Conservation (phyloP, 768 basidiomycete species). For the Mrakia frigida region DNA sequence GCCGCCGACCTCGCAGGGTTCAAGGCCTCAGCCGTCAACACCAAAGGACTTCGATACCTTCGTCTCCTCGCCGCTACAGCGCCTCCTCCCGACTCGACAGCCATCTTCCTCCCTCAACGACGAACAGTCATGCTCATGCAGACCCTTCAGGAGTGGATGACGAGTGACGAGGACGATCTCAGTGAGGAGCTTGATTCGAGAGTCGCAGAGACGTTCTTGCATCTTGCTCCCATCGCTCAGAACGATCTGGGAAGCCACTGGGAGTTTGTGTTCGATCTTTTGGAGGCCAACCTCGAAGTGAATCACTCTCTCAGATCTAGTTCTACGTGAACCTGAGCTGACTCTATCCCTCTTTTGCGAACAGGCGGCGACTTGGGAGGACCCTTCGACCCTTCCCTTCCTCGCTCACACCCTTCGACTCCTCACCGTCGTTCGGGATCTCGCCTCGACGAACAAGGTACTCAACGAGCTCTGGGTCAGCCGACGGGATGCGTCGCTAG, state of each 20-base stretch:
- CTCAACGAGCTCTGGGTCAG: constrained; percentile 66
- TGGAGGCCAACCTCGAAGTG: constrained; percentile 86
- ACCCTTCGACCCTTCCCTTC: constrained; percentile 52
- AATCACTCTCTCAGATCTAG: constrained; percentile 32
- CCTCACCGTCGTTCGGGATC: constrained; percentile 62
- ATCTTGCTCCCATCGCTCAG: constrained; percentile 81
- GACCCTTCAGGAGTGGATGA: constrained; percentile 77
- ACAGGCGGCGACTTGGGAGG: constrained; percentile 45
- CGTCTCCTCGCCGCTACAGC: constrained; percentile 66
- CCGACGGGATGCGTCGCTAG: constrained; percentile 53
- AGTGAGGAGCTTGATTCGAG: constrained; percentile 72
- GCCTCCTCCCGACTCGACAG: constrained; percentile 70
- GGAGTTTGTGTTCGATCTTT: constrained; percentile 83
- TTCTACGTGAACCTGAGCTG: background rate
- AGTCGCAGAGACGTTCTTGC: constrained; percentile 66
- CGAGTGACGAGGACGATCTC: constrained; percentile 53
- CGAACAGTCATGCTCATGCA: constrained; percentile 83
- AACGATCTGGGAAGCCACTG: constrained; percentile 81
- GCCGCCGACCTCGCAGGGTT: constrained; percentile 74
- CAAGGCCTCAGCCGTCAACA: constrained; percentile 57
- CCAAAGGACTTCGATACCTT: constrained; percentile 63
- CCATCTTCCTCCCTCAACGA: constrained; percentile 75
- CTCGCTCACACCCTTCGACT: constrained; percentile 68
- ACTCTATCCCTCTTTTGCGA: background rate
- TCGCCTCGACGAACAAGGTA: constrained; percentile 65